Conservation (phyloP, 768 basidiomycete species). For the Galerina marginata region DNA sequence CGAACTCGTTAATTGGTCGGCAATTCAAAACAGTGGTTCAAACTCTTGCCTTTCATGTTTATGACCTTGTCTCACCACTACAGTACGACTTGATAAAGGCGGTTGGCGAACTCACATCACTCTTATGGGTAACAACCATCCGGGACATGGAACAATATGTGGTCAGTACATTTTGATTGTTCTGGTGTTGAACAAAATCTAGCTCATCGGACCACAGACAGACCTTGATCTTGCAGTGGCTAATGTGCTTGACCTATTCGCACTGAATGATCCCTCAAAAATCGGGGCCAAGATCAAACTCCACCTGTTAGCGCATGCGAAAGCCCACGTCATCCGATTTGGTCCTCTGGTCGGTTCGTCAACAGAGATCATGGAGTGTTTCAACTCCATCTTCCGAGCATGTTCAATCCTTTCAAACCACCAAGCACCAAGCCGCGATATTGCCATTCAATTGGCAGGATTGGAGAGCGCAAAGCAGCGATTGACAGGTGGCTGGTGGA, state of each 20-base stretch:
- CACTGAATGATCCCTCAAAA: conserved; percentile 37
- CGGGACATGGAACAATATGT: conserved; percentile 38
- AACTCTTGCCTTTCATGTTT: conserved; percentile 40
- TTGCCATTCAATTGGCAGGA: conserved; percentile 36
- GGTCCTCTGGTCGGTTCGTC: conserved; percentile 38
- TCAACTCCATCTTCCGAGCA: conserved; percentile 45
- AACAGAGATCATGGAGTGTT: conserved; percentile 44
- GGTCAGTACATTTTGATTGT: conserved; percentile 20
- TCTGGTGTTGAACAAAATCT: background rate
- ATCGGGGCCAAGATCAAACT: conserved; percentile 41
- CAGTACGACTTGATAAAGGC: conserved; percentile 35
- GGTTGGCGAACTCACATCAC: conserved; percentile 37
- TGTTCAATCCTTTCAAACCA: conserved; percentile 49
- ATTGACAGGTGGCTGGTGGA: conserved; percentile 37
- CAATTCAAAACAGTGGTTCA: conserved; percentile 47
- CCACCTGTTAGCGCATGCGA: conserved; percentile 38
- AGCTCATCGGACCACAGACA: conserved; percentile 19
- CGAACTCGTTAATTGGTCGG: conserved; percentile 44
- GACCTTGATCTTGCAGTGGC: conserved; percentile 33
- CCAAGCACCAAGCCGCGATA: conserved; percentile 46
- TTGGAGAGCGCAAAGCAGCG: conserved; percentile 36
- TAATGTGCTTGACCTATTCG: conserved; percentile 42
- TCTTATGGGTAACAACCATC: conserved; percentile 50
- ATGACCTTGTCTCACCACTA: conserved; percentile 32
- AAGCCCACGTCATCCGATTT: conserved; percentile 37